Conservation (phyloP, 768 basidiomycete species). For the Ephemerocybe angulata region DNA sequence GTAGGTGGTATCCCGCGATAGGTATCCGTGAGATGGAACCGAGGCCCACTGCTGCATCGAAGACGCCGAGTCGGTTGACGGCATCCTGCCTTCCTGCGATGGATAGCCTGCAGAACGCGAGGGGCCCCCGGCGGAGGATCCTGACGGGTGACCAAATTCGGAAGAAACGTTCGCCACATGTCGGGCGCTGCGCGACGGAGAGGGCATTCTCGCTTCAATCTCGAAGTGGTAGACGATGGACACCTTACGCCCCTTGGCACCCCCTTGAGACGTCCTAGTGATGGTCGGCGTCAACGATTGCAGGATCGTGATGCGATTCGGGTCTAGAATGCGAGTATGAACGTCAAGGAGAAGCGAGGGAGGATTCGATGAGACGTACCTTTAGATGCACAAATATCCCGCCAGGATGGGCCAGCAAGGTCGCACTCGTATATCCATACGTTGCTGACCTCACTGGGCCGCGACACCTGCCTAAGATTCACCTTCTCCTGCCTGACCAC, state of each 20-base stretch:
- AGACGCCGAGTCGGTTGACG: too few species aligned
- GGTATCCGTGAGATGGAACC: neutral
- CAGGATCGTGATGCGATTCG: conserved; percentile 47
- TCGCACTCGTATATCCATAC: conserved; percentile 40
- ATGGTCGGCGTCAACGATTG: conserved; percentile 37
- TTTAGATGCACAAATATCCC: conserved; percentile 38
- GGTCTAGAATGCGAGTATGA: conserved; percentile 33
- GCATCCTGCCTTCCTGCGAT: neutral
- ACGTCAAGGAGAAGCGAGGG: neutral
- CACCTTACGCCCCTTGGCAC: conserved; percentile 7
- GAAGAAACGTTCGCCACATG: neutral
- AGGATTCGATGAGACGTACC: conserved; percentile 31
- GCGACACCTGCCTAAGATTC: neutral
- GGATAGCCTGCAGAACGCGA: neutral
- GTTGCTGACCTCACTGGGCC: conserved; percentile 13
- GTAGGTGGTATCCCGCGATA: neutral
- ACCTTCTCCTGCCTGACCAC: conserved; percentile 45
- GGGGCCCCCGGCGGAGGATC: neutral
- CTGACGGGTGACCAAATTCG: neutral
- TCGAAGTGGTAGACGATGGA: conserved; percentile 23
- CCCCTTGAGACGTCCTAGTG: conserved; percentile 1
- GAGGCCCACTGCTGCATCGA: too few species aligned
- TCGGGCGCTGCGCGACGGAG: neutral
- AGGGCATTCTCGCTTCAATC: neutral
- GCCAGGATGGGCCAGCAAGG: conserved; percentile 53